phyloP scores from a whole-genome alignment of 2,329 filamentous ascomycete genomes.

The Xylariaceae sp. region DNA sequence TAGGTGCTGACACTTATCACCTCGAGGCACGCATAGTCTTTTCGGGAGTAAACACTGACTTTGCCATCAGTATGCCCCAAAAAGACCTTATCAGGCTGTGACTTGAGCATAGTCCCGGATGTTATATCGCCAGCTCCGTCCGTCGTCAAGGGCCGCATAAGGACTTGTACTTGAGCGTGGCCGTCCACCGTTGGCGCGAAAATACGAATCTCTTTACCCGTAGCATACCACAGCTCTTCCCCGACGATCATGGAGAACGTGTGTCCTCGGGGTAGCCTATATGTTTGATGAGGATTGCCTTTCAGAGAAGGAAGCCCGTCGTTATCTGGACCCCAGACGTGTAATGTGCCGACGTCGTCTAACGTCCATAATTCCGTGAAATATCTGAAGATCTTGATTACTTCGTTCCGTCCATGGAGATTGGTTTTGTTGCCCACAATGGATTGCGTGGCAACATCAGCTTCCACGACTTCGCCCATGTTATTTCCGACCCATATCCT shows the following conservation, averaged over 20 bases:
- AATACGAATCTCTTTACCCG: constrained; percentile 80
- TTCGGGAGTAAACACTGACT: constrained; percentile 83
- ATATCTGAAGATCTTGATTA: constrained; percentile 82
- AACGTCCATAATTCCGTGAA: constrained; percentile 90
- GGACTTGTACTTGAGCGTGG: constrained; percentile 68
- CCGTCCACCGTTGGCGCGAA: constrained; percentile 71
- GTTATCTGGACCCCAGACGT: constrained; percentile 78
- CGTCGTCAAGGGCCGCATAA: constrained; percentile 65
- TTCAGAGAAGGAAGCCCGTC: constrained; percentile 70
- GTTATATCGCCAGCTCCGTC: constrained; percentile 81
- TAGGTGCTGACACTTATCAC: constrained; percentile 85
- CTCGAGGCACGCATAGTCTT: constrained; percentile 71
- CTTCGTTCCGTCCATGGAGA: constrained; percentile 73
- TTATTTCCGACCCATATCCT: constrained; percentile 88
- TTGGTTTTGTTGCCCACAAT: constrained; percentile 64
- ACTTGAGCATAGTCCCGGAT: constrained; percentile 71
- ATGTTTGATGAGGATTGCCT: constrained; percentile 67
- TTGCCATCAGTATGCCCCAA: constrained; percentile 93
- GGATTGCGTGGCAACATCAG: constrained; percentile 72
- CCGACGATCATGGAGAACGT: constrained; percentile 87
- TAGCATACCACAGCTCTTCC: constrained; percentile 80
- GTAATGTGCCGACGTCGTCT: constrained; percentile 81
- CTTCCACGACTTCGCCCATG: constrained; percentile 80
- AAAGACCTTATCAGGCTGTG: constrained; percentile 74
- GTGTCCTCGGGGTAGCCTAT: constrained; percentile 74